Conservation (phyloP, 2,329 filamentous ascomycete species). For the Lecanosticta acicola region DNA sequence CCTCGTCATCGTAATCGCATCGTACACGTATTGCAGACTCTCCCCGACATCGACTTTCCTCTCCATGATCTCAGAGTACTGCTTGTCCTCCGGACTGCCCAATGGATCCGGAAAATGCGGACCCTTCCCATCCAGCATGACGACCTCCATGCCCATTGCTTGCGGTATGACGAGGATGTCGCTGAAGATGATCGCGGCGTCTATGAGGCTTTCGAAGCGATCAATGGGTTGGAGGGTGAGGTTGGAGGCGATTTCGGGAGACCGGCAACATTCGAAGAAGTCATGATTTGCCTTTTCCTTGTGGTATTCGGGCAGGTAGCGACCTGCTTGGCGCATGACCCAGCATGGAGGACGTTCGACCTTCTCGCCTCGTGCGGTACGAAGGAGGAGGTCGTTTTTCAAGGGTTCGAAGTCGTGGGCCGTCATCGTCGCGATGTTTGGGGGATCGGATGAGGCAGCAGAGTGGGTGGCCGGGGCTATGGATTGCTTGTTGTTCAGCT, state of each 20-base stretch:
- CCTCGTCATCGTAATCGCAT: conserved; percentile 85
- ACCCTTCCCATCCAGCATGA: conserved; percentile 97
- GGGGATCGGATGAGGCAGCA: neutral
- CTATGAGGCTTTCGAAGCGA: conserved; percentile 81
- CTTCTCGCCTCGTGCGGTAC: conserved; percentile 82
- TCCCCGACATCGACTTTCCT: conserved; percentile 75
- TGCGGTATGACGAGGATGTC: conserved; percentile 97
- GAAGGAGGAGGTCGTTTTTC: conserved; percentile 86
- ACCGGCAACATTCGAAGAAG: conserved; percentile 97
- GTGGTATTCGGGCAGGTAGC: conserved; percentile 97
- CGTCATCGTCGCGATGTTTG: neutral
- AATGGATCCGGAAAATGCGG: conserved; percentile 89
- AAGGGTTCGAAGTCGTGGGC: conserved; percentile 64
- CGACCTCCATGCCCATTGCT: conserved; percentile 95
- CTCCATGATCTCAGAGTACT: conserved; percentile 72
- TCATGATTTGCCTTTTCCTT: conserved; percentile 84
- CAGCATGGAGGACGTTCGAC: conserved; percentile 93
- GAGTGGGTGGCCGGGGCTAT: neutral
- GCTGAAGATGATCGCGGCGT: conserved; percentile 97
- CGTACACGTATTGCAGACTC: conserved; percentile 90
- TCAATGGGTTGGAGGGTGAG: conserved; percentile 93
- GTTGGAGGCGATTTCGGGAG: conserved; percentile 85
- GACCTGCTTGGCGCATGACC: conserved; percentile 99
- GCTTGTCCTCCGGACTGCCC: conserved; percentile 68
- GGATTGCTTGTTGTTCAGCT: neutral